A percentile compares a stretch with the other conserved stretches of the same genome.
These are phyloP conservation scores for Mrakia hoshinonis DNA, from an alignment of 768 basidiomycete genomes.

Conservation along the genomic window DNA sequence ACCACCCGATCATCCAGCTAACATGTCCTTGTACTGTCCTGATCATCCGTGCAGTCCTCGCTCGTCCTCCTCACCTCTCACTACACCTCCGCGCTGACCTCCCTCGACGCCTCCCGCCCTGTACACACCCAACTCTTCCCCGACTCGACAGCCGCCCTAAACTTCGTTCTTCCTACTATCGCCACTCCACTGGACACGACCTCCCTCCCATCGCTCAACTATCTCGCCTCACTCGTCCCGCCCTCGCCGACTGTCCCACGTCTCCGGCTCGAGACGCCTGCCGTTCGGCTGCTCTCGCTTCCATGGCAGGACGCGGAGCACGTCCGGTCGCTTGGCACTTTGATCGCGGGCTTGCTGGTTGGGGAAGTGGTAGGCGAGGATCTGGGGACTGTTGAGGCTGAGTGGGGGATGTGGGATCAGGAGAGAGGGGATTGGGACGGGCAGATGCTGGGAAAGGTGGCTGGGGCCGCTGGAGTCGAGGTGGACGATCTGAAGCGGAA, in stretches of 20 bases:
- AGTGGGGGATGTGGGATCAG: constrained; percentile 70
- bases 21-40: neutral
- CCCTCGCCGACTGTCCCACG: neutral
- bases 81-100: constrained; percentile 48
- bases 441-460: constrained; percentile 50
- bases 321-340: constrained; percentile 66
- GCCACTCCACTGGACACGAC: constrained; percentile 41
- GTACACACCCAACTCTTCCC: constrained; percentile 61
- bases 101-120: constrained; percentile 63
- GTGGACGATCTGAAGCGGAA: constrained; percentile 62
- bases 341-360: constrained; percentile 48
- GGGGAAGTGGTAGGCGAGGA: constrained; percentile 65
- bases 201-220: constrained; percentile 50
- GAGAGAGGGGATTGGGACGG: constrained; percentile 65
- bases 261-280: constrained; percentile 38
- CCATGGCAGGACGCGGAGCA: constrained; percentile 70
- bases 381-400: constrained; percentile 61
- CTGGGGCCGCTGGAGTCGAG: constrained; percentile 68
- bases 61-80: constrained; percentile 11
- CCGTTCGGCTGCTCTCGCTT: constrained; percentile 67
- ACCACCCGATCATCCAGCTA: neutral
- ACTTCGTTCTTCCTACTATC: neutral
- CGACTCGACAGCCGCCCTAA: constrained; percentile 55
- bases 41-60: constrained; percentile 26
- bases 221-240: neutral